Percentiles rank a stretch among this genome's conserved stretches.
phyloP scores from a whole-genome alignment of 768 basidiomycete genomes.

The Calocera viscosa region DNA sequence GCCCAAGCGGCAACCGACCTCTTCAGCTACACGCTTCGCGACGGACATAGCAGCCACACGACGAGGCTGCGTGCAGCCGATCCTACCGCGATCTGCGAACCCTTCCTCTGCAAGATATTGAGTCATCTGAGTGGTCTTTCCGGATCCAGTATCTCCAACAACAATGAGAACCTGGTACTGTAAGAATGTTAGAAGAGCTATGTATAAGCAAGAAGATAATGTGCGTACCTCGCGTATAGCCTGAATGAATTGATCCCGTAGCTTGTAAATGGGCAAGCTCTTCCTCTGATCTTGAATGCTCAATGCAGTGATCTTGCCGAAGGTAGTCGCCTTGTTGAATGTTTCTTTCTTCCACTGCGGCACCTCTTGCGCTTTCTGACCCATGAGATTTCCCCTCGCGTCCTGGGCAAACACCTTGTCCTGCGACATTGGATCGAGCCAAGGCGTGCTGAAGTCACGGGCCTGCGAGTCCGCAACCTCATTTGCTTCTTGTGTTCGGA shows the following conservation, averaged over 20 bases:
- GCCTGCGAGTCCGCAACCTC: slow-evolving; percentile 90
- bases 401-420: slow-evolving; percentile 92
- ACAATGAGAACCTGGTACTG: slow-evolving; percentile 98
- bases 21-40: slow-evolving; percentile 95
- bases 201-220: no score
- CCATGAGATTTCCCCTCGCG: slow-evolving; percentile 63
- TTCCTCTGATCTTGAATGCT: slow-evolving; percentile 90
- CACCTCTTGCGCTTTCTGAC: slow-evolving; percentile 68
- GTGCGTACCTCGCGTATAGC: no score
- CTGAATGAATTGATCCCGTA: slow-evolving; percentile 75
- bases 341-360: slow-evolving; percentile 86
- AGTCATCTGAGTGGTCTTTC: slow-evolving; percentile 98
- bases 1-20: slow-evolving; percentile 93
- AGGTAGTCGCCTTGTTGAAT: slow-evolving; percentile 92
- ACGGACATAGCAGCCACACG: slow-evolving; percentile 99
- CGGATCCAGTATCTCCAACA: slow-evolving; percentile 96
- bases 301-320: slow-evolving; percentile 78
- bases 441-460: slow-evolving; percentile 88
- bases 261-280: slow-evolving; percentile 87
- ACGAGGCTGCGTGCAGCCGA: slow-evolving; percentile 97
- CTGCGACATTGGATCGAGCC: slow-evolving; percentile 96
- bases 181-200: no score
- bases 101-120: slow-evolving; percentile 96
- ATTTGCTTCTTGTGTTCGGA: slow-evolving; percentile 87
- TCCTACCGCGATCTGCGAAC: slow-evolving; percentile 75